Evolutionary conservation across 768 basidiomycete genomes (phyloP).

Genomic region (Psilocybe subaeruginosa): DNA sequence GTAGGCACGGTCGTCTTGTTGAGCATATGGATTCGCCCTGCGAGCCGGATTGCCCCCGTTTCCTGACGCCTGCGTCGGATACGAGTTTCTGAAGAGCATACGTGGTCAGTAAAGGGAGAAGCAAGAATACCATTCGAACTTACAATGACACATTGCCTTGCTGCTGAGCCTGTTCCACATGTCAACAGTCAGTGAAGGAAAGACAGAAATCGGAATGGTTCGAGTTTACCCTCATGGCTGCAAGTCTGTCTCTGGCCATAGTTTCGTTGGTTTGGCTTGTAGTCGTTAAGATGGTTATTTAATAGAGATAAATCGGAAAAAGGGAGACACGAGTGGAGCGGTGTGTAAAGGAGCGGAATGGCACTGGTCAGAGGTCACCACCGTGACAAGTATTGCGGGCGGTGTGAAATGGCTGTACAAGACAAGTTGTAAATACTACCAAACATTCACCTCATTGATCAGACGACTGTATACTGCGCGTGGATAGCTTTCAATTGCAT

Average conservation of each 20-base stretch:
- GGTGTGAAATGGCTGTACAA: slow-evolving; percentile 26
- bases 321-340: slow-evolving; percentile 13
- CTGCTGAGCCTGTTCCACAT: slow-evolving; percentile 63
- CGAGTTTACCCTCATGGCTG: slow-evolving; percentile 71
- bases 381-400: slow-evolving; percentile 17
- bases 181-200: slow-evolving; percentile 14
- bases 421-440: slow-evolving; percentile 18
- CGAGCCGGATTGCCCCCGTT: slow-evolving; percentile 46
- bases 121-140: slow-evolving; percentile 25
- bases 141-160: slow-evolving; percentile 57
- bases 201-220: slow-evolving; percentile 2
- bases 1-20: slow-evolving; percentile 66
- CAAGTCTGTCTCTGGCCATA: slow-evolving; percentile 92
- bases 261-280: slow-evolving; percentile 22
- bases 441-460: slow-evolving; percentile 14
- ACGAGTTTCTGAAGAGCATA: slow-evolving; percentile 48
- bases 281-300: slow-evolving; percentile 21
- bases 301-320: slow-evolving; percentile 21
- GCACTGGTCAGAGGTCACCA: slow-evolving; percentile 17
- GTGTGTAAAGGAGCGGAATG: slow-evolving; percentile 23
- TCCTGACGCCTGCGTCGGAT: slow-evolving; percentile 69
- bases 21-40: slow-evolving; percentile 65
- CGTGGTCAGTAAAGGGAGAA: background rate
- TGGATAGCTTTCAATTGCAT: background rate
- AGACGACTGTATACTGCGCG: background rate